Base-by-base conservation (phyloP, 495 filamentous ascomycete genomes). In the Hypoxylon lienhwacheense region DNA sequence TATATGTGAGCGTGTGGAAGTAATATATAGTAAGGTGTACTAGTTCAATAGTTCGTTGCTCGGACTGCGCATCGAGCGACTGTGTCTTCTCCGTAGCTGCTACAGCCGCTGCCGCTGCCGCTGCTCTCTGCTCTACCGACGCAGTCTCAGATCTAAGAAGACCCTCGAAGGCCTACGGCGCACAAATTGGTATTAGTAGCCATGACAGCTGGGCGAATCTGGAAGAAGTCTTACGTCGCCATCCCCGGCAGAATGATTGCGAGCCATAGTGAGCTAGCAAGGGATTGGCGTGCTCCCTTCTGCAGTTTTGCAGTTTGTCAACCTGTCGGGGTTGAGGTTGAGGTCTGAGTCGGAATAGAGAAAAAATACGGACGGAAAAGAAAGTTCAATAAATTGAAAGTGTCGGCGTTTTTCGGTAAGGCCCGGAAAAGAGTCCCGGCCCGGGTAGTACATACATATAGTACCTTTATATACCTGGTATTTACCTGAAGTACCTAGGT, bases 41-140 rank as follows among this genome's bases (percentile, higher is more conserved):
- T 63, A 71, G 31, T 20, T 64, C 60, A 10, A 61, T 37, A 17
- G 64, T 59, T 20, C 59, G 49, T 20, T 59, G 59, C 39, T 66
- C 51, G 7, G 56, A 62, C 44, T 62, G 50, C 10, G 39, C 46
- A 8, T 66, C 63, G 14, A 59, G 52, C 5, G 41, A 43, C 8
- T 51, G 57, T 10, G 50, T 49, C 20, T 48, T 47, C 32, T 53
- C 65, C 12, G 47, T 25, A 16, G 32, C 47, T 32, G 54, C 52
- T 31, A 32, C 49, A 21, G 61, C 55, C 41, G 63, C 53, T 53
- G 62, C 25, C 4, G 55, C n/a, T 16, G 47, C 29, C 16, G 32
- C 47, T 32, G 54, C 52, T 31, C 35, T 52, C 25, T 63, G 58
- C 41, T 65, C 53, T 53, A 65, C 25, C 4, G 55, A 61, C 11